phyloP scores from a whole-genome alignment of 768 basidiomycete species.

The Nevesoporus exiguus region DNA sequence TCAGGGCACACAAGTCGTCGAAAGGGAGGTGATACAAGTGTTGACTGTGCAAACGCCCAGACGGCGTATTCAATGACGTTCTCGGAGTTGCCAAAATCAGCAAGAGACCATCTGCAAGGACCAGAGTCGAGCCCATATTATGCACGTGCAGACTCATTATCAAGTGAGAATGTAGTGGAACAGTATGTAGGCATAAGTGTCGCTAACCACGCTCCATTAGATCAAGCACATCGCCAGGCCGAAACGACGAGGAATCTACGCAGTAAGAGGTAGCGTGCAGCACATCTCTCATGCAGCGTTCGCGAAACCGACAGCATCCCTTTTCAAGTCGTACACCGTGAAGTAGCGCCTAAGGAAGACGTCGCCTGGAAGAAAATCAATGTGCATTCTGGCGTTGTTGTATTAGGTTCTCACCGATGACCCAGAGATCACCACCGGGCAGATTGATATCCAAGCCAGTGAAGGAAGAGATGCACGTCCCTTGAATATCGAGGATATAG shows the following conservation, averaged over 20 bases:
- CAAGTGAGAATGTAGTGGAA: background rate
- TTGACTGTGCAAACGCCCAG: background rate
- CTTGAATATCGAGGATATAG: slow-evolving; percentile 87
- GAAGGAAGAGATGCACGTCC: slow-evolving; percentile 93
- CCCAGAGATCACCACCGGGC: slow-evolving; percentile 81
- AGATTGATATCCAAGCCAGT: slow-evolving; percentile 87
- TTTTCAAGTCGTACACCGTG: slow-evolving; percentile 84
- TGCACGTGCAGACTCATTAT: background rate
- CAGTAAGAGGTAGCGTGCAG: background rate
- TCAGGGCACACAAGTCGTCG: background rate
- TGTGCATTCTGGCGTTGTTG: background rate
- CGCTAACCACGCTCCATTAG: background rate
- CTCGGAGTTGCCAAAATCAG: background rate
- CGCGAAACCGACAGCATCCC: slow-evolving; percentile 84
- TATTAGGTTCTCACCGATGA: slow-evolving; percentile 58
- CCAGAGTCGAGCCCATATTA: background rate
- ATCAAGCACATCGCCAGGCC: slow-evolving; percentile 12
- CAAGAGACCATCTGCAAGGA: no score
- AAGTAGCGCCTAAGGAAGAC: slow-evolving; percentile 90
- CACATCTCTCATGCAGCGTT: slow-evolving; percentile 28
- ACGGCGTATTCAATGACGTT: background rate
- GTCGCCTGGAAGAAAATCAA: slow-evolving; percentile 49
- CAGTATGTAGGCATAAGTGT: background rate
- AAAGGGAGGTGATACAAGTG: background rate
- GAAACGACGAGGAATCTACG: background rate